phyloP scores from a whole-genome alignment of 78 protist species.

The Pigoraptor vietnamica region DNA sequence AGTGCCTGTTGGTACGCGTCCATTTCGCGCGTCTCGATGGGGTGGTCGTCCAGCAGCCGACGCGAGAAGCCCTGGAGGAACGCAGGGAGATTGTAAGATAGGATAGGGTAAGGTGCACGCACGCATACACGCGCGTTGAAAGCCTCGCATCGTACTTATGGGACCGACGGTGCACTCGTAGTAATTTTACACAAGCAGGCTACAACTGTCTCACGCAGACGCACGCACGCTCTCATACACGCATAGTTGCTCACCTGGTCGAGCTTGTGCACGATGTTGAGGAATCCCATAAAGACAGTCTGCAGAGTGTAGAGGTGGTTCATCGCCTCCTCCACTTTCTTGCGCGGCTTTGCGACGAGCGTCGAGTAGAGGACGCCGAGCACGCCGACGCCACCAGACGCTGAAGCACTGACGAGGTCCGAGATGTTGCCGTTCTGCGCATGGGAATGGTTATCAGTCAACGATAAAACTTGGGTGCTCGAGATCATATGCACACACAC shows the following conservation, averaged over 20 bases:
- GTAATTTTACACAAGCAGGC: too few relatives aligned
- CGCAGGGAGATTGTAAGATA: too few relatives aligned
- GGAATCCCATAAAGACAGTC: not conserved
- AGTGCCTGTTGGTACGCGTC: not conserved
- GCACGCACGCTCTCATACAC: too few relatives aligned
- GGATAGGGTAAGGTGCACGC: too few relatives aligned
- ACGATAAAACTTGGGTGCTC: too few relatives aligned
- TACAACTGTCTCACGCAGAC: too few relatives aligned
- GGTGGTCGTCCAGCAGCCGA: not conserved
- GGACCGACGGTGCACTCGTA: too few relatives aligned
- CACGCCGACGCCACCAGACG: not conserved
- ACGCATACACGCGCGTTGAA: too few relatives aligned
- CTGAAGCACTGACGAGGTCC: not conserved
- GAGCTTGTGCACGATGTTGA: not conserved
- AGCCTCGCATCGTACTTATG: too few relatives aligned
- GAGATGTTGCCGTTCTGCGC: not conserved
- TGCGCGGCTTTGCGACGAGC: not conserved
- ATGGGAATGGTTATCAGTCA: too few relatives aligned
- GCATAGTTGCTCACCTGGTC: not conserved
- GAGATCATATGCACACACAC: not conserved
- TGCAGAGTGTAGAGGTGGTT: not conserved
- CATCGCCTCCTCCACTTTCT: not conserved
- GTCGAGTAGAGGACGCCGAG: not conserved
- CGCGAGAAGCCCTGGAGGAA: not conserved
- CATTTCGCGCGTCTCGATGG: not conserved